Conservation (phyloP, 192 early-diverging fungal genomes). For the Rhizophagus clarus region DNA sequence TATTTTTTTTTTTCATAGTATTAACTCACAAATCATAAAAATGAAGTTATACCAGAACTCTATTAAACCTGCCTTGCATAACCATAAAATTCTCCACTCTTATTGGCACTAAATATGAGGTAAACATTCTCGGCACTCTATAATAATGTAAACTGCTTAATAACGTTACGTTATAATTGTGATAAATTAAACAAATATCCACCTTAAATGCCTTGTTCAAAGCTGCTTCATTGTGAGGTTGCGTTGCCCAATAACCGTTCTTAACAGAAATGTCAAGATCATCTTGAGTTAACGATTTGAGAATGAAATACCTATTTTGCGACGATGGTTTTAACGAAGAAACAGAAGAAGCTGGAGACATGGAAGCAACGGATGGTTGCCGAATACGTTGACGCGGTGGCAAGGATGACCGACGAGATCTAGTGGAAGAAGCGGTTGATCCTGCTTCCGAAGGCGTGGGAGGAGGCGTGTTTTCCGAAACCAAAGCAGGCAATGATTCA, state of each 20-base stretch:
- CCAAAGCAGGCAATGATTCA: background rate
- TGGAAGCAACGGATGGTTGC: constrained; percentile 20
- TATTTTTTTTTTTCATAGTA: background rate
- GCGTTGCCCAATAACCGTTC: constrained; percentile 52
- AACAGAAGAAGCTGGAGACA: constrained; percentile 31
- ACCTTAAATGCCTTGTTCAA: constrained; percentile 51
- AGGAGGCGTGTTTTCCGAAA: constrained; percentile 29
- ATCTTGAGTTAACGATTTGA: constrained; percentile 53
- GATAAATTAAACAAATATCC: background rate
- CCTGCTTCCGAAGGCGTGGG: constrained; percentile 27
- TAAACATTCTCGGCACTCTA: constrained; percentile 48
- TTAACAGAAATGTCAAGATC: constrained; percentile 54
- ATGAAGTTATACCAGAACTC: background rate
- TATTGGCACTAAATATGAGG: constrained; percentile 55
- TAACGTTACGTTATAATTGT: too few species aligned
- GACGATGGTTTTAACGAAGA: constrained; percentile 36
- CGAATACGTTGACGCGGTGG: constrained; percentile 22
- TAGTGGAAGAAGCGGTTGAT: constrained; percentile 29
- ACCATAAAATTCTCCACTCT: constrained; percentile 57
- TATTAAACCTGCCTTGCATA: constrained; percentile 40
- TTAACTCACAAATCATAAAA: constrained; percentile 3
- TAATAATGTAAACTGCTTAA: background rate
- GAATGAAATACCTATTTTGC: constrained; percentile 48
- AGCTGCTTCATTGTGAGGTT: constrained; percentile 49
- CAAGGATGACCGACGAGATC: constrained; percentile 29